Percentiles rank a stretch among this genome's conserved stretches.
phyloP scores from a whole-genome alignment of 179 eudicot genomes.

The Actinidia chinensis region DNA sequence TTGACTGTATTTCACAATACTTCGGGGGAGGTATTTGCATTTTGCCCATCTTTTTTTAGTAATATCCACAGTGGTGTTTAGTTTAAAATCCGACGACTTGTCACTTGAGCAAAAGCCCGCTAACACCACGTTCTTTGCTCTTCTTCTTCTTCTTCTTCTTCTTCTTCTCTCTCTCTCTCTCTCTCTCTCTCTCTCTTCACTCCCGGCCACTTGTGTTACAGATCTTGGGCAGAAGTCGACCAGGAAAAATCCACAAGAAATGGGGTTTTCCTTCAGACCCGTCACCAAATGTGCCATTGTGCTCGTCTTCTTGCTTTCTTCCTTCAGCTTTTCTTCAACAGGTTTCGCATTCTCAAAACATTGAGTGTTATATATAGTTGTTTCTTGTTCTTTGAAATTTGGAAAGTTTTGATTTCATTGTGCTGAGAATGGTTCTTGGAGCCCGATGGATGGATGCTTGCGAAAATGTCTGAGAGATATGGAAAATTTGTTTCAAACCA shows the following conservation, averaged over 20 bases:
- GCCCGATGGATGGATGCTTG: neutral
- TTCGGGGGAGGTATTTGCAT: too few relatives aligned
- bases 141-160: neutral
- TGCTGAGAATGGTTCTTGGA: neutral
- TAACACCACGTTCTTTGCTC: neutral
- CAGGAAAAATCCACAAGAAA: slow-evolving; percentile 14
- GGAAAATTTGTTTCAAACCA: neutral
- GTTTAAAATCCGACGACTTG: too few relatives aligned
- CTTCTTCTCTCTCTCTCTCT: neutral
- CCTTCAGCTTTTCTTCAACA: slow-evolving; percentile 35
- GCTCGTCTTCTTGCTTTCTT: slow-evolving; percentile 32
- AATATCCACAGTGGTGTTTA: too few relatives aligned
- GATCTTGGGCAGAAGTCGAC: slow-evolving; percentile 26
- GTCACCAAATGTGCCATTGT: slow-evolving; percentile 18
- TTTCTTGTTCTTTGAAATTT: slow-evolving; percentile 9
- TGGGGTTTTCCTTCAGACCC: slow-evolving; percentile 35
- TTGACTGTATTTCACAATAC: too few relatives aligned
- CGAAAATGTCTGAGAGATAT: neutral
- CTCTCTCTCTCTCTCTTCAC: slow-evolving; percentile 7
- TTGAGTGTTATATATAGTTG: neutral
- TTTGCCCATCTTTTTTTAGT: too few relatives aligned
- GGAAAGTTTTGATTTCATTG: neutral
- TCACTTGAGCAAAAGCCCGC: neutral
- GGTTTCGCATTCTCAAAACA: slow-evolving; percentile 21
- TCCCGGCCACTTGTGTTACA: slow-evolving; percentile 12